These are phyloP conservation scores for Xerocomus cyaneibrunnescens DNA, from an alignment of 1,284 basidiomycete genomes.

Conservation along the genomic window DNA sequence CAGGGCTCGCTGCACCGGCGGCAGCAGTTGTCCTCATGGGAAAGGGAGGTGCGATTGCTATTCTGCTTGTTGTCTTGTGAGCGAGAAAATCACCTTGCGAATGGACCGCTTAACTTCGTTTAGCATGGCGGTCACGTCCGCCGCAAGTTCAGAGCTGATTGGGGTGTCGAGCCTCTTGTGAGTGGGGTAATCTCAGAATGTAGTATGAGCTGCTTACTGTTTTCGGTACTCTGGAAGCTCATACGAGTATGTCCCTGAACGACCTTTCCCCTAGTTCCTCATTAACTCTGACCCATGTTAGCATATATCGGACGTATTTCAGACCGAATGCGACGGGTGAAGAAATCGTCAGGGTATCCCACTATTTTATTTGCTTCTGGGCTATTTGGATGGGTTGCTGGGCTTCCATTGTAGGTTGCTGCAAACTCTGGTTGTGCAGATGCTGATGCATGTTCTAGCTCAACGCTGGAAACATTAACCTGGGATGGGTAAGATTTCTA, in stretches of 20 bases:
- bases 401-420: slow-evolving; percentile 43
- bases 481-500: slow-evolving; percentile 41
- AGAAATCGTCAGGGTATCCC: slow-evolving; percentile 51
- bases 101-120: slow-evolving; percentile 5
- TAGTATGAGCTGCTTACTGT: slow-evolving; percentile 5
- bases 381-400: slow-evolving; percentile 61
- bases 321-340: slow-evolving; percentile 47
- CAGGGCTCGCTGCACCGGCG: slow-evolving; percentile 54
- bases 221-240: slow-evolving; percentile 27
- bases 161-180: slow-evolving; percentile 57
- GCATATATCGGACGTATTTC: slow-evolving; percentile 53
- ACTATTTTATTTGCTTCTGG: slow-evolving; percentile 58
- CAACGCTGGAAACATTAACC: slow-evolving; percentile 44
- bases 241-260: slow-evolving; percentile 40
- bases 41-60: slow-evolving; percentile 48
- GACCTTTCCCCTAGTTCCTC: background rate
- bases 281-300: slow-evolving; percentile 3
- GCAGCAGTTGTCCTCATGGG: slow-evolving; percentile 54
- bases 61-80: slow-evolving; percentile 55
- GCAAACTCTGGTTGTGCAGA: background rate
- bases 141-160: slow-evolving; percentile 59
- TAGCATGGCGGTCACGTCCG: slow-evolving; percentile 59
- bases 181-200: slow-evolving; percentile 20
- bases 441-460: slow-evolving; percentile 33
- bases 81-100: slow-evolving; percentile 13